phyloP scores from a whole-genome alignment of 495 filamentous ascomycete genomes.

The Annulohypoxylon maeteangense region DNA sequence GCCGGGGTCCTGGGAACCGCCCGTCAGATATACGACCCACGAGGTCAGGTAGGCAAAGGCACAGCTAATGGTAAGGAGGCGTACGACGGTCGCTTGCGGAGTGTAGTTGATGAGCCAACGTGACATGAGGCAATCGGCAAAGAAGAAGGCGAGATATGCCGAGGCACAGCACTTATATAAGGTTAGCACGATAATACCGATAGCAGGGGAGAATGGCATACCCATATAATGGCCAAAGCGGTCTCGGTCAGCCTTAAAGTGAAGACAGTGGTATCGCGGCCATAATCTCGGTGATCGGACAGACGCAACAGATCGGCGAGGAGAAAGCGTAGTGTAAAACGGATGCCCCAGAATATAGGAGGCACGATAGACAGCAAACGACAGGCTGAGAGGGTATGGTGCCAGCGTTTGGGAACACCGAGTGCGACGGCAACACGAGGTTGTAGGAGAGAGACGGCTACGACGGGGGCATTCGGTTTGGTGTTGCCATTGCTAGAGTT shows the following conservation, averaged over 20 bases:
- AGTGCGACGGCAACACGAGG: conserved; percentile 62
- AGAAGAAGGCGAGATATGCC: conserved; percentile 87
- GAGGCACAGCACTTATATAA: conserved; percentile 75
- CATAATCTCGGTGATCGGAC: conserved; percentile 23
- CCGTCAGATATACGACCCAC: conserved; percentile 79
- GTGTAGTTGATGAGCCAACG: conserved; percentile 93
- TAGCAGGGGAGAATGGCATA: conserved; percentile 52
- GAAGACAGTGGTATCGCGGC: conserved; percentile 36
- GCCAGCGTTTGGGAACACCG: conserved; percentile 59
- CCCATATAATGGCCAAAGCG: conserved; percentile 84
- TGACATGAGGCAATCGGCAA: conserved; percentile 92
- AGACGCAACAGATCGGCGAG: conserved; percentile 46
- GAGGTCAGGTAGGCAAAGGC: conserved; percentile 85
- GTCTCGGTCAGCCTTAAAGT: conserved; percentile 76
- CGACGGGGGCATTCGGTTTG: conserved; percentile 33
- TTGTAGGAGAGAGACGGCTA: conserved; percentile 60
- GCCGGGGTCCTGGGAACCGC: conserved; percentile 77
- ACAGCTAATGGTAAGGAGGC: conserved; percentile 80
- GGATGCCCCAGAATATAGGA: conserved; percentile 57
- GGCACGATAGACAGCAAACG: conserved; percentile 58
- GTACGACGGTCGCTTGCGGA: conserved; percentile 83
- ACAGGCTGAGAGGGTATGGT: conserved; percentile 57
- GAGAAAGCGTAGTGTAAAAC: conserved; percentile 57
- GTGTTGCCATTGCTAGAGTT: conserved; percentile 23
- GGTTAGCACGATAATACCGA: neutral